These are phyloP conservation scores for Yarrowia sp. DNA, from an alignment of 805 yeast genomes.

Conservation along the genomic window DNA sequence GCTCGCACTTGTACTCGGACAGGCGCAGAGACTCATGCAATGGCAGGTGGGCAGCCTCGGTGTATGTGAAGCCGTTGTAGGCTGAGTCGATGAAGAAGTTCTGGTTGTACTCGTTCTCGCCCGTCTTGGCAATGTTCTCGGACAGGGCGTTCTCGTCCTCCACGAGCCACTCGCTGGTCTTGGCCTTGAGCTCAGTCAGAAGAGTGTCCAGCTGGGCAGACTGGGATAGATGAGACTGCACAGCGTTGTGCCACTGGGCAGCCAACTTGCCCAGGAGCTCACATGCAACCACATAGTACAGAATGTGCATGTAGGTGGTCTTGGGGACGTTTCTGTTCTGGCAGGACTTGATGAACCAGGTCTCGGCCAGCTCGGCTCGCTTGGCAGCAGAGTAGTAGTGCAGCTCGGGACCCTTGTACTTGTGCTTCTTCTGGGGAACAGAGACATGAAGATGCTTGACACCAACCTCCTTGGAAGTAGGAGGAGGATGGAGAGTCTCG, in stretches of 20 bases:
- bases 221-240: constrained; percentile 1
- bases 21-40: constrained; percentile 9
- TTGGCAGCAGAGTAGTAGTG: constrained; percentile 21
- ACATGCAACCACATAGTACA: constrained; percentile 11
- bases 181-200: background rate
- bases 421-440: constrained; percentile 16
- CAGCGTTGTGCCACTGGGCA: constrained; percentile 16
- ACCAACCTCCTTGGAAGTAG: background rate
- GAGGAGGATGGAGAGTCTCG: constrained; percentile 7
- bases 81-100: constrained; percentile 26
- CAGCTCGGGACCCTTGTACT: background rate
- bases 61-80: constrained; percentile 24
- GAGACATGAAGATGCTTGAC: background rate
- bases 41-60: constrained; percentile 9
- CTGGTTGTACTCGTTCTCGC: constrained; percentile 34
- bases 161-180: constrained; percentile 14
- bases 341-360: constrained; percentile 21
- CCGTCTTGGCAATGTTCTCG: constrained; percentile 25
- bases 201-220: constrained; percentile 7
- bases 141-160: constrained; percentile 17
- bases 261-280: constrained; percentile 20
- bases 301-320: constrained; percentile 19
- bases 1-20: constrained; percentile 18
- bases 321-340: constrained; percentile 14
- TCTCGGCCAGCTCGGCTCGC: constrained; percentile 28